These are phyloP conservation scores for Sarcodon sp. DNA, from an alignment of 768 basidiomycete genomes.

Conservation along the genomic window DNA sequence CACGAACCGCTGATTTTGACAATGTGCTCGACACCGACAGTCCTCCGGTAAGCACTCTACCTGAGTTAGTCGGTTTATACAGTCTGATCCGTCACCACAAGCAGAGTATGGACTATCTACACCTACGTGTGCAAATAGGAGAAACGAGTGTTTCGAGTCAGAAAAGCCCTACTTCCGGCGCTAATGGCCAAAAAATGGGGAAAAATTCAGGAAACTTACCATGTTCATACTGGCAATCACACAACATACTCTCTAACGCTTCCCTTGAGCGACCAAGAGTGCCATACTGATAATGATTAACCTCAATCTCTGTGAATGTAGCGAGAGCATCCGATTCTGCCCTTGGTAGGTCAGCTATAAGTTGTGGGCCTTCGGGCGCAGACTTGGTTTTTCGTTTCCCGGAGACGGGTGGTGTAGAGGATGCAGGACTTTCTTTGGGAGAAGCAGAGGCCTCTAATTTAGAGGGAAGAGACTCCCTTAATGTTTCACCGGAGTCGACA, in stretches of 20 bases:
- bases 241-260: constrained; percentile 85
- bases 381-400: constrained; percentile 18
- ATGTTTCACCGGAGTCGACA: neutral
- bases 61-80: constrained; percentile 94
- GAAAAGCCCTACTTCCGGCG: too few species aligned
- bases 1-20: constrained; percentile 86
- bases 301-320: constrained; percentile 60
- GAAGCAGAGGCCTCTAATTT: neutral
- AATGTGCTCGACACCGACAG: constrained; percentile 70
- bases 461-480: neutral
- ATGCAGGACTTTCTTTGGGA: neutral
- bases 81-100: constrained; percentile 83
- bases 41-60: constrained; percentile 91
- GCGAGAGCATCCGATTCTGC: constrained; percentile 62
- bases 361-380: constrained; percentile 34
- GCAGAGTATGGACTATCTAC: constrained; percentile 48
- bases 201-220: constrained; percentile 39
- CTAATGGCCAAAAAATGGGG: too few species aligned
- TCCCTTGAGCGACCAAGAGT: constrained; percentile 81
- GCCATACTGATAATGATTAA: constrained; percentile 82
- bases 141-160: too few species aligned
- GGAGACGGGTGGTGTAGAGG: constrained; percentile 18
- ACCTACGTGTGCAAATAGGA: constrained; percentile 21
- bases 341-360: constrained; percentile 70
- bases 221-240: constrained; percentile 80